Percentiles rank a stretch among this genome's conserved stretches.
Conservation (phyloP, 169 alveolate genomes). For the Plasmodium knowlesi region DNA sequence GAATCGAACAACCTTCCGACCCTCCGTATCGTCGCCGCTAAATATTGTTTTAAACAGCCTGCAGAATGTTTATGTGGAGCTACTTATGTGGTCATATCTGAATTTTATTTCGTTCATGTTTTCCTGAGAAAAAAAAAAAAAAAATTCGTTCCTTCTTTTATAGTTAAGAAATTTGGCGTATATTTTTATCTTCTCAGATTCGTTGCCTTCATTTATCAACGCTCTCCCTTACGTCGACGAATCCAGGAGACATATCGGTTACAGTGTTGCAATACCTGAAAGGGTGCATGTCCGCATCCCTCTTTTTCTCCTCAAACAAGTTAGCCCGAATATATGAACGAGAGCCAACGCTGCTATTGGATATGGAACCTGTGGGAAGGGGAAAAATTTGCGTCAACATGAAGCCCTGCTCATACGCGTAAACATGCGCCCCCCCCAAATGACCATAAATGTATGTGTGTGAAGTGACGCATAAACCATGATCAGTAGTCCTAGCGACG, state of each 20-base stretch:
- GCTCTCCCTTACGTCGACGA: conserved; percentile 20
- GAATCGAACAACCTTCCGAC: background rate
- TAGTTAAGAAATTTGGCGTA: background rate
- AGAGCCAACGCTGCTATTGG: conserved; percentile 4
- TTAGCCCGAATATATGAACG: conserved; percentile 29
- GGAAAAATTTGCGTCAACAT: background rate
- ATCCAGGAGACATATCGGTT: conserved; percentile 1
- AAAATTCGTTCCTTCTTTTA: background rate
- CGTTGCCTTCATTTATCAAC: background rate
- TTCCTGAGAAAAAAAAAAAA: conserved; percentile 39
- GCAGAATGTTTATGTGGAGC: background rate
- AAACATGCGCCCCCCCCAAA: background rate
- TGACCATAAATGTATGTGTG: background rate
- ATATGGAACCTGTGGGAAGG: conserved; percentile 10
- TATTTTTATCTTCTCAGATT: background rate
- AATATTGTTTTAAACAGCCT: no score
- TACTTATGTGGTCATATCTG: conserved; percentile 38
- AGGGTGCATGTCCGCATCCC: background rate
- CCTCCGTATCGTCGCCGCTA: background rate
- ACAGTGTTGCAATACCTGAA: background rate
- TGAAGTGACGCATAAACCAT: background rate
- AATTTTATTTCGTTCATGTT: conserved; percentile 21
- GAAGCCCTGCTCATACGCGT: no score
- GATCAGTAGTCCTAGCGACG: background rate
- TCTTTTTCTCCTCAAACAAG: background rate